phyloP scores from a whole-genome alignment of 2,329 filamentous ascomycete species.

The Claviceps humidiphila region DNA sequence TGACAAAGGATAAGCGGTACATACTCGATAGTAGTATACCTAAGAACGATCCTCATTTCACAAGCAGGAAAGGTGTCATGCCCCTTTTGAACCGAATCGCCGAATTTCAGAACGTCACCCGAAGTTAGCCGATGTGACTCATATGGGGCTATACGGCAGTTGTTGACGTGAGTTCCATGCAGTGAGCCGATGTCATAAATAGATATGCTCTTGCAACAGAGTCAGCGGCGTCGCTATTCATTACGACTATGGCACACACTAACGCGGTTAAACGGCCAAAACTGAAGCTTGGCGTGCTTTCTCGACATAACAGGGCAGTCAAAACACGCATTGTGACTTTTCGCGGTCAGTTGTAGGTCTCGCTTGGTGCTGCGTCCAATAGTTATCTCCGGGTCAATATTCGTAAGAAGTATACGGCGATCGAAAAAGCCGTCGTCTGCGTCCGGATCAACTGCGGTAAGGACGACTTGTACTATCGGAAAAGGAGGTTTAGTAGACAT shows the following conservation, averaged over 20 bases:
- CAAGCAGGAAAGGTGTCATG: conserved; percentile 24
- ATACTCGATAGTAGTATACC: conserved; percentile 16
- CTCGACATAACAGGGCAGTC: conserved; percentile 61
- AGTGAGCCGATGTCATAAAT: conserved; percentile 36
- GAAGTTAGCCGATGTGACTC: conserved; percentile 9
- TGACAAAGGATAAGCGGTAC: background rate
- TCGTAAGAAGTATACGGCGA: conserved; percentile 20
- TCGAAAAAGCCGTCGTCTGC: conserved; percentile 11
- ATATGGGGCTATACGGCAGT: conserved; percentile 11
- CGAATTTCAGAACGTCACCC: conserved; percentile 24
- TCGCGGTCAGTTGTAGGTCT: conserved; percentile 19
- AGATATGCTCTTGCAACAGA: conserved; percentile 24
- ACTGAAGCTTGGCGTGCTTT: conserved; percentile 44
- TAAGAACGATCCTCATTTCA: conserved; percentile 20
- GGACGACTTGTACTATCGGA: conserved; percentile 17
- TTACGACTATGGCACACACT: background rate
- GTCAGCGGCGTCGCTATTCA: conserved; percentile 9
- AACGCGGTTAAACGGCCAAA: conserved; percentile 33
- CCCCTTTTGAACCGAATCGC: conserved; percentile 22
- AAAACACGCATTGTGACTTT: conserved; percentile 48
- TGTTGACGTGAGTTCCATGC: conserved; percentile 38
- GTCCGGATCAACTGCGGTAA: conserved; percentile 13
- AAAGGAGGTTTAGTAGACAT: background rate
- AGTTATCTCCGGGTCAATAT: conserved; percentile 14
- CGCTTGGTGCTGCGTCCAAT: conserved; percentile 34